Base-by-base conservation (phyloP, 2,329 filamentous ascomycete species). In the Elsinoe batatas region DNA sequence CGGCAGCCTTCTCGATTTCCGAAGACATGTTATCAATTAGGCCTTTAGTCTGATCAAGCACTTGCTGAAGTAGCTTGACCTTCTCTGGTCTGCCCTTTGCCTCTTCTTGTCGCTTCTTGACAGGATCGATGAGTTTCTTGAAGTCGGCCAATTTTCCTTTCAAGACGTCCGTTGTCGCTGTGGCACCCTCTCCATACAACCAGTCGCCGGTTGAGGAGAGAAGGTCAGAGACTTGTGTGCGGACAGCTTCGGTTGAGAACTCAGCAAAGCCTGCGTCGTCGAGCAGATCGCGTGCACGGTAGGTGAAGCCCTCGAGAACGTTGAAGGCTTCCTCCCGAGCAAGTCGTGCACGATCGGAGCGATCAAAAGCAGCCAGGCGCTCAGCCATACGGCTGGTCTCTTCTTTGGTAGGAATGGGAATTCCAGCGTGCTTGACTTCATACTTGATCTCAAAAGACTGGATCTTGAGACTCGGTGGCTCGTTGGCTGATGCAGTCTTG, bases 231-330 rank as follows among this genome's bases (percentile, higher is more conserved):
- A 97, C 77, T n/a, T 73, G 71, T 5, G 77, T 69, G 46, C 88
- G 81, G 65, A 90, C 80, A 17, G 80, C 77, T 3, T 81, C 74
- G 8, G 85, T 91, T 32, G 90, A 87, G 3, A 79, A 81, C 11
- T 78, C 77, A 53, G 86, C 75, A 67, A 96, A 97, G 1, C 78
- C 76, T 47, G 88, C 83, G 58, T 85, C 84, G 40, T 88, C 85
- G 1, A 96, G 76, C 43, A 95, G 78, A 68, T 96, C 90, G 22
- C 90, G 84, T 26, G 87, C 81, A 65, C 83, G 85, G 76, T 98
- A 98, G 12, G 91, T 95, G 70, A 87, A 97, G 11, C 80, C 85
- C 71, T 98, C 93, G n/a, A 98, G 81, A 61, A 87, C 85, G 72
- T 97, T 98, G 57, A 96, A 76, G 1, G 88, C 82, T 68, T 96